Evolutionary conservation across 2,329 filamentous ascomycete species (phyloP).

Genomic region (Metarhizium rileyi): DNA sequence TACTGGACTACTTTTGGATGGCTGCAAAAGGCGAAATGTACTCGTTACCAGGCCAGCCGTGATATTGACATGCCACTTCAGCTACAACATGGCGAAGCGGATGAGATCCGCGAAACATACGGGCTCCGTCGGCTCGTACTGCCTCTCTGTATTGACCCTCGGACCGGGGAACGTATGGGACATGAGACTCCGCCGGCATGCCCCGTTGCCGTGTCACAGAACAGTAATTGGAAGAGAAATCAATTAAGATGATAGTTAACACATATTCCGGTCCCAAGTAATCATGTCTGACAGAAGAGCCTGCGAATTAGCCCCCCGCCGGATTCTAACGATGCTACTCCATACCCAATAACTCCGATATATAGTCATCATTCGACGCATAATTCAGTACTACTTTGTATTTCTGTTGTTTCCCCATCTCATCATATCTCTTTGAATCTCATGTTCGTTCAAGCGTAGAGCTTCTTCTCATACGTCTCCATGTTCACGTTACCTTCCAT

Average conservation of each 20-base stretch:
- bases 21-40: constrained; percentile 22
- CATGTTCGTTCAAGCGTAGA: constrained; percentile 61
- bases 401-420: background rate
- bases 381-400: too few relatives aligned
- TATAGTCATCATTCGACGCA: background rate
- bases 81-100: constrained; percentile 43
- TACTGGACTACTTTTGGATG: constrained; percentile 32
- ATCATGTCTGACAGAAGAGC: constrained; percentile 1
- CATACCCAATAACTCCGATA: constrained; percentile 2
- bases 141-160: constrained; percentile 47
- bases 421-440: background rate
- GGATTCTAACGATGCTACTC: constrained; percentile 3
- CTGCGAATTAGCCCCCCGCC: constrained; percentile 3
- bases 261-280: background rate
- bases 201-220: background rate
- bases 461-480: constrained; percentile 99
- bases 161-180: too few relatives aligned
- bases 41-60: background rate
- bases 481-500: constrained; percentile 96
- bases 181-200: background rate
- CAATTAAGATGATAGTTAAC: constrained; percentile 1
- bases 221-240: background rate
- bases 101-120: constrained; percentile 42
- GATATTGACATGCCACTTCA: constrained; percentile 8
- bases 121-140: constrained; percentile 44